Percentiles rank a stretch among this genome's conserved stretches.
Evolutionary conservation across 805 yeast species (phyloP).

Genomic region (Saccharomycopsis sp.): DNA sequence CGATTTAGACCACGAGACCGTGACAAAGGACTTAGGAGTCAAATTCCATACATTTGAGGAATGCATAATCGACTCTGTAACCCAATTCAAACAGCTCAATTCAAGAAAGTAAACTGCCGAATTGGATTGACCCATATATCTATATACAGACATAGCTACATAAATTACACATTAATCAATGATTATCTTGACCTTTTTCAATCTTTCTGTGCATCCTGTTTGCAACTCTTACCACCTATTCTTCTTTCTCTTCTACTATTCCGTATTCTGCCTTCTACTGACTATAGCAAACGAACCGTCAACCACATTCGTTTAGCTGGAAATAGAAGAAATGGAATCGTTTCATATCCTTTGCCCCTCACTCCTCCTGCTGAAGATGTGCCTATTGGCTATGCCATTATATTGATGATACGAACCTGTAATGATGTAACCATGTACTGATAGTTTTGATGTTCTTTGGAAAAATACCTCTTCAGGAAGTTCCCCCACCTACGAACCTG

Average conservation of each 20-base stretch:
- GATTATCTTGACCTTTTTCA: too few species aligned
- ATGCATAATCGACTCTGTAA: constrained; percentile 37
- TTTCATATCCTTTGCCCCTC: background rate
- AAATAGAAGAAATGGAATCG: too few species aligned
- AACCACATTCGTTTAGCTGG: too few species aligned
- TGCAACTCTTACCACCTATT: too few species aligned
- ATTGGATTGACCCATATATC: too few species aligned
- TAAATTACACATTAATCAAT: too few species aligned
- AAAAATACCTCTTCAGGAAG: background rate
- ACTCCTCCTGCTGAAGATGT: too few species aligned
- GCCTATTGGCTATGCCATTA: background rate
- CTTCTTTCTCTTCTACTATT: too few species aligned
- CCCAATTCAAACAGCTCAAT: constrained; percentile 33
- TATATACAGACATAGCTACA: too few species aligned
- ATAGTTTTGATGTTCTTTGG: background rate
- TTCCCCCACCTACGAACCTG: background rate
- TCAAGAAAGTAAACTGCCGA: constrained; percentile 25
- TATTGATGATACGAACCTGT: background rate
- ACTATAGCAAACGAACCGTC: too few species aligned
- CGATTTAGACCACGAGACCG: constrained; percentile 32
- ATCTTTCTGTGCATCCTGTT: too few species aligned
- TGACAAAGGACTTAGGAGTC: constrained; percentile 35
- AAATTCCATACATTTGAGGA: constrained; percentile 33
- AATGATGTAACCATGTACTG: constrained; percentile 7
- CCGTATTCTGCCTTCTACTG: too few species aligned